Base-by-base conservation (phyloP, 371 early-diverging fungal species). In the Nematocida displodere region DNA sequence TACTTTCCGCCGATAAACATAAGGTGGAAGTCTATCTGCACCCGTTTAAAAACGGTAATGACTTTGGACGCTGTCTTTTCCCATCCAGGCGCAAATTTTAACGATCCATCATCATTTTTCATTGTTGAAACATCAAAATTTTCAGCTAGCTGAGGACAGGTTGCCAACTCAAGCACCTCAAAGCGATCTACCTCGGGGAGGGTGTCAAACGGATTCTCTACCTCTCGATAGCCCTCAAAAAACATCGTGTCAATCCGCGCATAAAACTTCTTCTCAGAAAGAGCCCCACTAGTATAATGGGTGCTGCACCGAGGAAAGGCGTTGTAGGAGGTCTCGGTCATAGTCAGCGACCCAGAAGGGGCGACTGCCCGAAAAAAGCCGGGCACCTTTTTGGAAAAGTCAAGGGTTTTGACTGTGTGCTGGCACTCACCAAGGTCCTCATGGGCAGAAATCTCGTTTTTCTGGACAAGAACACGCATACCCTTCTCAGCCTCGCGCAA, bases 271-370 rank as follows among this genome's bases (percentile, higher is more conserved):
- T 80, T 78, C 37, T 54, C 36, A 39, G 66, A 66, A 63, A 81
- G 80, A 64, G 77, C 64, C 34, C 64, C 64, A 46, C 81, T 84
- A 46, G 48, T 78, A 58, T 84, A 84, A 5, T 56, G 44, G 2
- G 85, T 85, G 24, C 56, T 37, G 56, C 81, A 80, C 3, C 50
- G 48, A 0, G 78, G 71, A 48, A 79, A 81, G 2, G 78, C 78
- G 63, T 85, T 82, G 36, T 77, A 78, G n/a, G 80, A 79, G 22
- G 53, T 64, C 59, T 85, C 85, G 24, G 66, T 79, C 34, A 85
- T 56, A 8, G 64, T 64, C 24, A 82, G 66, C 36, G 85, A 78
- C n/a, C 64, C 77, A 8, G 76, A 53, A 0, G 83, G 81, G 8
- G 82, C 79, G 17, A 80, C 20, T 24, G 76, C 78, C 36, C 78